Conservation (phyloP, 2,329 filamentous ascomycete species). For the Chaetoscypha palmicola region DNA sequence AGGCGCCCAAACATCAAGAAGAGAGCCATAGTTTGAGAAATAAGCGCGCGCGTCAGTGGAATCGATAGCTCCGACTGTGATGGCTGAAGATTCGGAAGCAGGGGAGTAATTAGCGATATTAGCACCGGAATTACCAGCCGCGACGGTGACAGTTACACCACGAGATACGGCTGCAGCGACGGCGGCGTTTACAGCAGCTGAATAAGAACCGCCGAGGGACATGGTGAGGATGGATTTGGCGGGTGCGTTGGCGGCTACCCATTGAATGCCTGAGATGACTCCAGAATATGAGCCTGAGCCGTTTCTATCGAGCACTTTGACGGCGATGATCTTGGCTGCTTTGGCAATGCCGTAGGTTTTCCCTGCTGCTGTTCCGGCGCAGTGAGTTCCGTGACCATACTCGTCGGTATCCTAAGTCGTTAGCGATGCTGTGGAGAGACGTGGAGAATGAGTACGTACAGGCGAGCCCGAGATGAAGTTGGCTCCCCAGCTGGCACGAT, state of each 20-base stretch:
- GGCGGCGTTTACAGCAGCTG: conserved; percentile 42
- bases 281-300: conserved; percentile 32
- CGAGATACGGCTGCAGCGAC: conserved; percentile 39
- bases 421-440: neutral
- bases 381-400: conserved; percentile 38
- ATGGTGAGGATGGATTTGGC: conserved; percentile 45
- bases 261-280: conserved; percentile 35
- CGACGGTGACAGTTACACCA: conserved; percentile 46
- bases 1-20: conserved; percentile 46
- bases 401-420: conserved; percentile 30
- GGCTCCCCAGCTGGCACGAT: conserved; percentile 30
- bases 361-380: conserved; percentile 35
- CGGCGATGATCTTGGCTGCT: conserved; percentile 32
- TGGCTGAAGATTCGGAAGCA: conserved; percentile 40
- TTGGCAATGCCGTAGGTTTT: conserved; percentile 37
- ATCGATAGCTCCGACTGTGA: conserved; percentile 46
- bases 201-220: conserved; percentile 44
- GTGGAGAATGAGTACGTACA: conserved; percentile 11
- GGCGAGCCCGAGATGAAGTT: conserved; percentile 28
- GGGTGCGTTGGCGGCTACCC: conserved; percentile 27
- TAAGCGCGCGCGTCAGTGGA: conserved; percentile 33
- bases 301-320: conserved; percentile 33
- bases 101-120: conserved; percentile 39
- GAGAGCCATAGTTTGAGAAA: conserved; percentile 45
- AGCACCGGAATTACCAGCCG: conserved; percentile 44